phyloP scores from a whole-genome alignment of 495 filamentous ascomycete species.

The Echria macrotheca region DNA sequence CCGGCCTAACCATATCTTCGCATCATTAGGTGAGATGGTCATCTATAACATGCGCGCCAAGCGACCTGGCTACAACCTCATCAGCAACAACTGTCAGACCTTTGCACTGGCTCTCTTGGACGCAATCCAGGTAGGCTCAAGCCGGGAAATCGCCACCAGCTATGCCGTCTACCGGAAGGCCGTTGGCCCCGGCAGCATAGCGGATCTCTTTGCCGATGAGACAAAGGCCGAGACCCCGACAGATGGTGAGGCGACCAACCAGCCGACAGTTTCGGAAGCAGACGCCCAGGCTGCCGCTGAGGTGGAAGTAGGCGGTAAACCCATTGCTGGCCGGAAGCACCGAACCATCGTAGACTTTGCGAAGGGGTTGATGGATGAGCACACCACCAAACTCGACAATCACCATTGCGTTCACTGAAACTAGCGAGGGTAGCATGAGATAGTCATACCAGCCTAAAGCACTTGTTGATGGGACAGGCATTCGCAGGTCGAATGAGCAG shows the following conservation, averaged over 20 bases:
- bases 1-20: no score
- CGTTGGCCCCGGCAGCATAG: constrained; percentile 32
- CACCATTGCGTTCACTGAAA: constrained; percentile 16
- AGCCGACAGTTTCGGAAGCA: constrained; percentile 13
- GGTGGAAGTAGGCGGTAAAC: background rate
- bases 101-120: constrained; percentile 39
- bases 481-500: no score
- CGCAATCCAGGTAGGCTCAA: constrained; percentile 36
- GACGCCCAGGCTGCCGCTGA: constrained; percentile 14
- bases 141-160: constrained; percentile 36
- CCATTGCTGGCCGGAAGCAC: background rate
- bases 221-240: constrained; percentile 5
- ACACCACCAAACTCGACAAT: constrained; percentile 38
- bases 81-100: constrained; percentile 47
- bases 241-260: constrained; percentile 17
- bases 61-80: constrained; percentile 40
- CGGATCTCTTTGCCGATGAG: constrained; percentile 34
- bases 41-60: constrained; percentile 38
- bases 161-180: constrained; percentile 37
- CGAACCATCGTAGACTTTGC: constrained; percentile 24
- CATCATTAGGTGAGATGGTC: constrained; percentile 39
- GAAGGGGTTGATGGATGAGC: constrained; percentile 35
- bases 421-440: background rate
- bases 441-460: no score
- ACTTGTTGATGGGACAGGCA: no score